Base-by-base conservation (phyloP, 2,329 filamentous ascomycete species). In the Biscogniauxia marginata region DNA sequence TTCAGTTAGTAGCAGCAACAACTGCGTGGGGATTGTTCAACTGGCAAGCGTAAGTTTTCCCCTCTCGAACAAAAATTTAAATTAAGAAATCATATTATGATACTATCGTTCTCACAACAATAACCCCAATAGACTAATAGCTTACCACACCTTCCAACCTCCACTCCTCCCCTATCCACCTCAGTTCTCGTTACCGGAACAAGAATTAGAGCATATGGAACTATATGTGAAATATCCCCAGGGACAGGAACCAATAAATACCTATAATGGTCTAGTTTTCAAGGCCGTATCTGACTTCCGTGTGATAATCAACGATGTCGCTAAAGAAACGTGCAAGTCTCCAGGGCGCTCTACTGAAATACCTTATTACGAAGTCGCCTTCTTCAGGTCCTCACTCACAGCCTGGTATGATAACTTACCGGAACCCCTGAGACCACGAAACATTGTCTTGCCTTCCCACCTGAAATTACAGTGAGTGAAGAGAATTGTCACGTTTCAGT, bases 1-100 rank as follows among this genome's bases (percentile, higher is more conserved):
- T 63, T 65, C 21, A 66, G 60, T 25, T 54, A 61, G 30, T 56
- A 19, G 59, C 65, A 1, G 65, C 56, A 4, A 70, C 67, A 21
- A 70, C 73, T 0, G 72, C 73, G 0, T 76, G 74, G 74, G 59
- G 66, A 11, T 30, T 75, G 20, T 76, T 68, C 23, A 71, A 67
- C 13, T 74, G 67, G 69, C 67, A 74, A 61, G 59, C 62, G 66
- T 68, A 63, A 24, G 63, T 58, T 34, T 18, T 7, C 7, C 16
- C 49, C 7, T 13, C 3, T 25, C 8, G n/a, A 7, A 8, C 18
- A 18, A 19, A 19, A 47, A 45, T n/a, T n/a, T n/a, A n/a, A n/a
- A n/a, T n/a, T 1, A n/a, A 5, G 2, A 44, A 25, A 8, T n/a
- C 18, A 25, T 34, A 46, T 19, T 9, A 39, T 3, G 9, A 9